Conservation (phyloP, 768 basidiomycete genomes). For the Steccherinum ochraceum region DNA sequence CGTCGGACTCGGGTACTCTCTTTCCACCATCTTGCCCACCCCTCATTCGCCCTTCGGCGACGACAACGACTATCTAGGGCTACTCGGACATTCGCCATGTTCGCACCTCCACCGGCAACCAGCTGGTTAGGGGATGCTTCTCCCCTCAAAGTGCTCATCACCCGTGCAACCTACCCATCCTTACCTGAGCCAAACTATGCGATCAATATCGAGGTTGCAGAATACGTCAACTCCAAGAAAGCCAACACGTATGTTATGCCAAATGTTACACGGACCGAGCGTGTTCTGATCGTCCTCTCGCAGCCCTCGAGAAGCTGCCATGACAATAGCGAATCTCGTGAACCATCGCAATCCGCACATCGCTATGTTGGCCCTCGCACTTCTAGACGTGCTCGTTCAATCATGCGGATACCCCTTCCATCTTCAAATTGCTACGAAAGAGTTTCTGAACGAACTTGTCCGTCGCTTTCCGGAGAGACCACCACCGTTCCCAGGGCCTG, state of each 20-base stretch:
- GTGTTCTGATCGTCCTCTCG: background rate
- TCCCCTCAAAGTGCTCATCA: conserved; percentile 63
- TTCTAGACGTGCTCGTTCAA: conserved; percentile 89
- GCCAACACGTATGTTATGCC: conserved; percentile 80
- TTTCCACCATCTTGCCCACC: no score
- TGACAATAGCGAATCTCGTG: conserved; percentile 74
- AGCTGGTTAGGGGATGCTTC: conserved; percentile 46
- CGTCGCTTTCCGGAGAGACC: conserved; percentile 97
- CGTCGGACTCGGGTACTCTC: background rate
- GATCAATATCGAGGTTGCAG: conserved; percentile 88
- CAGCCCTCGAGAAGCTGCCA: conserved; percentile 89
- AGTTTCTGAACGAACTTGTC: conserved; percentile 97
- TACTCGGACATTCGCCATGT: no score
- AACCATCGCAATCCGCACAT: conserved; percentile 94
- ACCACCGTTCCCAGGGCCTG: conserved; percentile 88
- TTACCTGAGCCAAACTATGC: conserved; percentile 89
- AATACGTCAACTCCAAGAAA: conserved; percentile 90
- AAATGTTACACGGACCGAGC: no score
- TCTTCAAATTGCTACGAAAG: conserved; percentile 94
- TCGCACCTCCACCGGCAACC: conserved; percentile 1
- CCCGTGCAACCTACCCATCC: conserved; percentile 82
- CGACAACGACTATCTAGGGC: no score
- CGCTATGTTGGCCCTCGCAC: conserved; percentile 75
- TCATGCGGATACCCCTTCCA: conserved; percentile 97
- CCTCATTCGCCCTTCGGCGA: background rate